Conservation (phyloP, 441 rosid genomes). For the Bruguiera hainesii region DNA sequence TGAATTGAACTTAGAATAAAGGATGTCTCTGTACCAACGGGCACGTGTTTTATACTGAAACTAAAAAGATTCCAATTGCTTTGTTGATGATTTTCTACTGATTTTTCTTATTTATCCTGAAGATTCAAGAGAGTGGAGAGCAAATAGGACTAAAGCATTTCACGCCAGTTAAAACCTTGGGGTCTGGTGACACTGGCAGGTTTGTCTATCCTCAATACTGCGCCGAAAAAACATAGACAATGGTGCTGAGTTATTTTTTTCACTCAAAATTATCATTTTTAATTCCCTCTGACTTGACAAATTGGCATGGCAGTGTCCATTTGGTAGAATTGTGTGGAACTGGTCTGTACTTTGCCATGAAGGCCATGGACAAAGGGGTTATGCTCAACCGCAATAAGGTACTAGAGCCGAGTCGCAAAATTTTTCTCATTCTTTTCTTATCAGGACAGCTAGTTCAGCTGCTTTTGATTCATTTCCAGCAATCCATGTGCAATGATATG, state of each 20-base stretch:
- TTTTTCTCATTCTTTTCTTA: not conserved
- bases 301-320: conserved; percentile 63
- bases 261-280: too few species aligned
- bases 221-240: not conserved
- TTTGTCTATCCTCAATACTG: conserved; percentile 20
- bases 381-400: conserved; percentile 98
- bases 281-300: conserved; percentile 2
- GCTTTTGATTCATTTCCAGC: too few species aligned
- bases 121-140: conserved; percentile 73
- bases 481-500: not conserved
- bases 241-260: too few species aligned
- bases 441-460: too few species aligned
- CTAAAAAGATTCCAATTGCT: not conserved
- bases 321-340: conserved; percentile 88
- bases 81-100: not conserved
- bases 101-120: conserved; percentile 16
- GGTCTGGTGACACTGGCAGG: conserved; percentile 99
- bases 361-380: conserved; percentile 87
- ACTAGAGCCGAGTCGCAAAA: conserved; percentile 10
- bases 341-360: conserved; percentile 75
- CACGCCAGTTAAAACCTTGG: conserved; percentile 83
- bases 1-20: not conserved
- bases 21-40: not conserved
- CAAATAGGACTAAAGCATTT: conserved; percentile 77
- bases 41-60: too few species aligned